A percentile compares a stretch with the other conserved stretches of the same genome.
Evolutionary conservation across 331 rosid genomes (phyloP).

Genomic region (Spiraea crenata): DNA sequence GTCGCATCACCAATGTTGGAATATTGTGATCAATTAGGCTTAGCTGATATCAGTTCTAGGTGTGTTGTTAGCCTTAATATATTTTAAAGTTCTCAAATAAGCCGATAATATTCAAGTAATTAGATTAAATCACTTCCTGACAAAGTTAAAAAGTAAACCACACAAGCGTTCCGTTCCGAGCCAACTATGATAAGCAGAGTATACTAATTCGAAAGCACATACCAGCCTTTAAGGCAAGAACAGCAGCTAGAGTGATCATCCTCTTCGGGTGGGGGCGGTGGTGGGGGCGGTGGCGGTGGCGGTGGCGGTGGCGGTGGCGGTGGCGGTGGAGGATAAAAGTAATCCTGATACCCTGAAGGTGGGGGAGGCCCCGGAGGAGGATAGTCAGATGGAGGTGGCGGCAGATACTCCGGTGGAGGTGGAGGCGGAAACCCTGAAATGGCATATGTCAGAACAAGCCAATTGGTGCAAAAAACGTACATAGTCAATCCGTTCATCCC

Average conservation of each 20-base stretch:
- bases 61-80: too few relatives aligned
- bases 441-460: background rate
- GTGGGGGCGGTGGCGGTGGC: background rate
- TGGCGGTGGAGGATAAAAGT: background rate
- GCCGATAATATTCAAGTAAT: background rate
- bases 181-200: background rate
- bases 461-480: too few relatives aligned
- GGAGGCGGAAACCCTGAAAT: background rate
- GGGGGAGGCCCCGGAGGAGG: slow-evolving; percentile 4
- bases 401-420: slow-evolving; percentile 1
- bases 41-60: too few relatives aligned
- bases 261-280: background rate
- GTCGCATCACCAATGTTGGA: too few relatives aligned
- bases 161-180: background rate
- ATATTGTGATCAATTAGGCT: too few relatives aligned
- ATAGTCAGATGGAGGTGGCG: background rate
- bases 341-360: slow-evolving; percentile 3
- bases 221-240: slow-evolving; percentile 15
- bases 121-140: background rate
- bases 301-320: slow-evolving; percentile 8
- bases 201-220: background rate
- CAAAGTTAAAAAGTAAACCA: slow-evolving; percentile 1
- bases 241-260: background rate
- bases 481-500: background rate
- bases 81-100: background rate